Conservation (phyloP, 1,284 basidiomycete species). For the Austropuccinia psidii region DNA sequence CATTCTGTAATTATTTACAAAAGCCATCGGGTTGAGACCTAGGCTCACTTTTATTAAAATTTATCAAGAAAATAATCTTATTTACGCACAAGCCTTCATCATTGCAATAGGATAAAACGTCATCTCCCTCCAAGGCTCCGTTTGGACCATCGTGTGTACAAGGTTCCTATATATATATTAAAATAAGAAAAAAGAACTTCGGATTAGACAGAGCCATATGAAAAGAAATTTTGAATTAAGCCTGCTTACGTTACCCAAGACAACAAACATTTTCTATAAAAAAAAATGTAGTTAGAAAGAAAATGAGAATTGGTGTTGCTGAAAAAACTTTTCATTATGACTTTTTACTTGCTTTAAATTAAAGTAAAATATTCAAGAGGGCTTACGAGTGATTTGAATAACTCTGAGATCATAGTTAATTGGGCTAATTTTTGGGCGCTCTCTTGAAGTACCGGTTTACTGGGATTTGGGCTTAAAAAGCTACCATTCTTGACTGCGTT, state of each 20-base stretch:
- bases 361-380: background rate
- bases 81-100: conserved; percentile 22
- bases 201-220: background rate
- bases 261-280: conserved; percentile 32
- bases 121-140: conserved; percentile 19
- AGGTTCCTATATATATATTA: conserved; percentile 6
- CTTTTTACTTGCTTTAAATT: background rate
- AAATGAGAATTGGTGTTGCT: background rate
- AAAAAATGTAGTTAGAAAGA: background rate
- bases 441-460: conserved; percentile 8
- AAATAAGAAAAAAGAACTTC: background rate
- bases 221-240: background rate
- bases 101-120: conserved; percentile 28
- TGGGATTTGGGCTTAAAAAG: conserved; percentile 10
- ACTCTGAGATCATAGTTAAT: conserved; percentile 31
- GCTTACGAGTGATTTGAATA: conserved; percentile 35
- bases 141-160: conserved; percentile 25
- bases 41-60: background rate
- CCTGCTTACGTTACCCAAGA: conserved; percentile 20
- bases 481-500: conserved; percentile 20
- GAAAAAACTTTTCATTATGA: background rate
- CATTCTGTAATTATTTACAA: background rate
- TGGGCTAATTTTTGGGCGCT: conserved; percentile 25
- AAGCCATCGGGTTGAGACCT: background rate
- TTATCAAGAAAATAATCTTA: background rate